Base-by-base conservation (phyloP, 352 stramenopile species). In the Pythium phragmitis region DNA sequence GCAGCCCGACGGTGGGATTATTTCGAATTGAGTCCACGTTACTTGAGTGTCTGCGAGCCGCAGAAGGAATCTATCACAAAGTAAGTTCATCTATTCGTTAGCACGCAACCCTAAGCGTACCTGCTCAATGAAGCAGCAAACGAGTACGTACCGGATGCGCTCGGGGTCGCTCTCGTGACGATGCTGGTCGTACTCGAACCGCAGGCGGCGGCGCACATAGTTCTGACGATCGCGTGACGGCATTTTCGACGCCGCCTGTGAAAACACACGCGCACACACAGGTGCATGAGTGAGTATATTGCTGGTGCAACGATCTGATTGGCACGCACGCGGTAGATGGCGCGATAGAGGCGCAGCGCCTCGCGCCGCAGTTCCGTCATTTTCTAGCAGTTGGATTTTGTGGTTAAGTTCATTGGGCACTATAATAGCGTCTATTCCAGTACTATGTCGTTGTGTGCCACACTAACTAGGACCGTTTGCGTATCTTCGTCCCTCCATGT, bases 1-100 rank as follows among this genome's bases (percentile, higher is more conserved):
- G 5, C 9, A 46, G 14, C 39, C 16, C 14, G 11, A 13, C 1
- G 7, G 11, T 39, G 34, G 7, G 34, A 4, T 46, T 46, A 7
- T 3, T 46, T 14, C 39, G 11, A 17, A 12, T 14, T 50, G 36
- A 49, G 19, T 13, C 11, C 11, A 21, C 3, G 28, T 34, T 55
- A 82, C 74, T 66, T 82, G 83, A 13, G 83, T 92, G 60, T 92
- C 80, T 4, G 80, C 81, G 3, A 89, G 60, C n/a, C 79, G 76
- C 19, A 92, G 48, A 55, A 92, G 60, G 52, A 89, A 89, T 19
- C 77, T 86, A 52, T 4, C 26, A 26, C 19, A 26, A 33, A 3
- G 0, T 21, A 23, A 49, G 19, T 33, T 19, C 21, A 19, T 17
- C 19, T 17, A 51, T n/a, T 12, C 12, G 5, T 21, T 21, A n/a